Base-by-base conservation (phyloP, 192 early-diverging fungal species). In the Coemansia reversa region DNA sequence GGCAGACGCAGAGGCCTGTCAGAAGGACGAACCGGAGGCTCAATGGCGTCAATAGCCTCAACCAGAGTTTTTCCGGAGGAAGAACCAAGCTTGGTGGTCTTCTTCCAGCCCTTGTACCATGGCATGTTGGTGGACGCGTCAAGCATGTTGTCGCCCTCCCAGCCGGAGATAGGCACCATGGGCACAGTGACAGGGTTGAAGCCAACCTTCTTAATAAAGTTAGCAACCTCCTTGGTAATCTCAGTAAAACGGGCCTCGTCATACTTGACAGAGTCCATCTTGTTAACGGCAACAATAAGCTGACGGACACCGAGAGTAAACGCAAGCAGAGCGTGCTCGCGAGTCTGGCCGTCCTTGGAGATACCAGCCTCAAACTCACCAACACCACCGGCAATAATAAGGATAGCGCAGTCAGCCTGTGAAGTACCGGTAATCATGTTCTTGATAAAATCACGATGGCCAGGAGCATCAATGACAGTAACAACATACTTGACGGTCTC, bases 401-500 rank as follows among this genome's bases (percentile, higher is more conserved):
- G 92, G 75, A 98, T 90, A 82, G 90, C 96, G 81, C 93, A 94
- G 79, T 98, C 96, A 63, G 95, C 96, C 88, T 94, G 95, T 70
- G 93, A 94, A 75, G 96, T 93, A 87, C 96, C 96, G 83, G 96
- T 94, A 82, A 97, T 97, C 95, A 95, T 98, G 93, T 98, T 98
- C 87, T 97, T 97, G 88, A 98, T 97, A 91, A 98, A 98, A 89
- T 98, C 96, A 84, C 96, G 90, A 90, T 98, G 96, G 60, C 96
- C 96, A 53, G 96, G 96, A 81, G 96, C 95, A 83, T 98, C 95
- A 83, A 98, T 97, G 86, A 98, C 91, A 86, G 94, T 98, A 76
- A 95, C 92, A 84, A 93, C 86, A 87, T 88, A 95, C 87, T 95
- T 93, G 84, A 91, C 89, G 62, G 96, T 97, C 83, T 94, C 93